These are phyloP conservation scores for Thuidium tamariscinum DNA, from an alignment of 225 moss, liverwort and hornwort genomes.

Conservation along the genomic window DNA sequence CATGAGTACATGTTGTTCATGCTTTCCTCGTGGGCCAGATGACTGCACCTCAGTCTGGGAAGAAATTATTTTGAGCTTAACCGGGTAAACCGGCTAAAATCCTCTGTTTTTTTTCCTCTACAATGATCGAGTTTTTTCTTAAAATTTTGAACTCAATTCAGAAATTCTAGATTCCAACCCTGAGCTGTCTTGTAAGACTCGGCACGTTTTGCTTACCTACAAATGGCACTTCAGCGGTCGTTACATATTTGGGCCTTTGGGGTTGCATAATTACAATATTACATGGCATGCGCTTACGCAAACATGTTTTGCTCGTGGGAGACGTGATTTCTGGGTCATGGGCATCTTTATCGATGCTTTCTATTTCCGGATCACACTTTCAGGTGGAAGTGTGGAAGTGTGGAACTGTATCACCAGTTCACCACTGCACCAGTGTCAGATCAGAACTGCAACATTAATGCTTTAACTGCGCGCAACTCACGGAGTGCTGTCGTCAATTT, in stretches of 20 bases:
- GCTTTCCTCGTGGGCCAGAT: not conserved
- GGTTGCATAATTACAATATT: not conserved
- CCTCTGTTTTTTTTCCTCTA: too few relatives aligned
- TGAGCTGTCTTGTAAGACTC: too few relatives aligned
- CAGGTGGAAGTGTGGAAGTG: too few relatives aligned
- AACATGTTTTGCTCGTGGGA: not conserved
- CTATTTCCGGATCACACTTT: not conserved
- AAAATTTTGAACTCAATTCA: too few relatives aligned
- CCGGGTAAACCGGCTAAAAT: too few relatives aligned
- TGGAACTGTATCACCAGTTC: too few relatives aligned
- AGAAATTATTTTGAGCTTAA: too few relatives aligned
- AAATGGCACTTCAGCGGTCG: not conserved
- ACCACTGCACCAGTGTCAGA: not conserved
- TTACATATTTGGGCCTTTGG: too few relatives aligned
- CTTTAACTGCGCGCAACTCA: not conserved
- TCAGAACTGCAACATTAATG: not conserved
- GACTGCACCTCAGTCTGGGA: not conserved
- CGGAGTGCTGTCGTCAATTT: not conserved
- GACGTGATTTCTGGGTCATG: not conserved
- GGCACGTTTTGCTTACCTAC: not conserved
- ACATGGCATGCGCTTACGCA: not conserved
- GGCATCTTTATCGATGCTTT: not conserved
- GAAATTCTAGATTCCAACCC: too few relatives aligned
- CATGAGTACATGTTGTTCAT: not conserved
- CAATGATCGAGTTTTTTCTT: too few relatives aligned